Evolutionary conservation across 2,329 filamentous ascomycete genomes (phyloP).

Genomic region (Colletotrichum sp.): DNA sequence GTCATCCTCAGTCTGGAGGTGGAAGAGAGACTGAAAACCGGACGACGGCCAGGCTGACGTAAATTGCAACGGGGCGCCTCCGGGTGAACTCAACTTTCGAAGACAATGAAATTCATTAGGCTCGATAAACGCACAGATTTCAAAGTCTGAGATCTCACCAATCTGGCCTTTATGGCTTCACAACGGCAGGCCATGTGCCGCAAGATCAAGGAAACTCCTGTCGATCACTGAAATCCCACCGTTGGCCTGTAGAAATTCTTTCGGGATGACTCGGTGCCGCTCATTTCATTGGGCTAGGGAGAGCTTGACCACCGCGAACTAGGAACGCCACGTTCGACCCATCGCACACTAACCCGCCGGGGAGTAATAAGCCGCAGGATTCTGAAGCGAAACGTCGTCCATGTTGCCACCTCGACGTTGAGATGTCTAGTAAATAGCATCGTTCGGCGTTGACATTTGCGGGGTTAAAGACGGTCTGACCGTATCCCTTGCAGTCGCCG

Average conservation of each 20-base stretch:
- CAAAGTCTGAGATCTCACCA: not conserved
- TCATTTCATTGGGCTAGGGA: not conserved
- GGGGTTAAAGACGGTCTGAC: not conserved
- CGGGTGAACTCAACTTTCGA: not conserved
- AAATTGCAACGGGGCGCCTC: slow-evolving; percentile 1
- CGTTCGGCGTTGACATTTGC: not conserved
- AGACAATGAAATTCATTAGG: not conserved
- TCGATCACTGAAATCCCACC: not conserved
- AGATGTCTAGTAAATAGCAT: not conserved
- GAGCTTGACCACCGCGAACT: not conserved
- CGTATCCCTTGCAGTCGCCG: not conserved
- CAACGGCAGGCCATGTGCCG: not conserved
- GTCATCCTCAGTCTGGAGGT: not conserved
- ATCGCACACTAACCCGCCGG: not conserved
- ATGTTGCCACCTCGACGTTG: not conserved
- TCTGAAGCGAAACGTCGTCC: not conserved
- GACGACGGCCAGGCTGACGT: not conserved
- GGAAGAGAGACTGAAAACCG: not conserved
- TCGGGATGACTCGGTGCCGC: not conserved
- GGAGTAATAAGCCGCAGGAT: not conserved
- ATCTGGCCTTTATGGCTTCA: not conserved
- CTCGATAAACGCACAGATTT: not conserved
- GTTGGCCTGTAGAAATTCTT: not conserved
- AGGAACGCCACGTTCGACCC: not conserved
- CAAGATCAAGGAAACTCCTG: not conserved